Evolutionary conservation across 2,329 filamentous ascomycete species (phyloP), one percentile per base, ranked within the genome.

Genomic region (Hymenoscyphus linearis): DNA sequence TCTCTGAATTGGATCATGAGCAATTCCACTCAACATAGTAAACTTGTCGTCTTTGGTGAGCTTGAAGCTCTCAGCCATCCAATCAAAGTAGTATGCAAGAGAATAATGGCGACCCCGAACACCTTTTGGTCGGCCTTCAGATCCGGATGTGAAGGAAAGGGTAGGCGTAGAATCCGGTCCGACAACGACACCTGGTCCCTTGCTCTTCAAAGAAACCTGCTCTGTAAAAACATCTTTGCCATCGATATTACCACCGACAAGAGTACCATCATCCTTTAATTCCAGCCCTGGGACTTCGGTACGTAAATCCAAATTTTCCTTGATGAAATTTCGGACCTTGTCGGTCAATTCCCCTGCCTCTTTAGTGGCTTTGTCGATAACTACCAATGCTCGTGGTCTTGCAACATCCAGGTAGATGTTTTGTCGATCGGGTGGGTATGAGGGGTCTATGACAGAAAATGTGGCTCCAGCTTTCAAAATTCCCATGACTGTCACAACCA

Each of bases 81-180:
- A 98, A 22, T 87, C 85, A 72, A 93, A 96, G 77, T 96, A 98
- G 69, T 89, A 87, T 1, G 91, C 84, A 63, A 98, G 78, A 57
- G 85, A 89, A 77, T 89, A 98, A 75, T 98, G 93, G 14, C 93
- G 84, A 0, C 93, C 93, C 60, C 86, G 82, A 13, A 98, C 93
- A 67, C 91, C 91, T 79, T 96, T 96, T 36, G 91, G 92, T 66
- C 84, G 80, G 53, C 90, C 91, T 76, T 96, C 90, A 0, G 81
- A 84, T 4, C 92, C 91, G 6, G 81, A 85, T 1, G 89, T 92
- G 72, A 90, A 92, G 31, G 79, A 83, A 1, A 96, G 78, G 0
- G 89, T 96, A 1, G 89, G 88, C 6, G 81, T 88, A 16, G 88
- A 91, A 74, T 98, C 93, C 0, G 93, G 93, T 0, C 93, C 93